These are phyloP conservation scores for Lasiodiplodia hormozganensis DNA, from an alignment of 2,329 filamentous ascomycete species.

Conservation along the genomic window DNA sequence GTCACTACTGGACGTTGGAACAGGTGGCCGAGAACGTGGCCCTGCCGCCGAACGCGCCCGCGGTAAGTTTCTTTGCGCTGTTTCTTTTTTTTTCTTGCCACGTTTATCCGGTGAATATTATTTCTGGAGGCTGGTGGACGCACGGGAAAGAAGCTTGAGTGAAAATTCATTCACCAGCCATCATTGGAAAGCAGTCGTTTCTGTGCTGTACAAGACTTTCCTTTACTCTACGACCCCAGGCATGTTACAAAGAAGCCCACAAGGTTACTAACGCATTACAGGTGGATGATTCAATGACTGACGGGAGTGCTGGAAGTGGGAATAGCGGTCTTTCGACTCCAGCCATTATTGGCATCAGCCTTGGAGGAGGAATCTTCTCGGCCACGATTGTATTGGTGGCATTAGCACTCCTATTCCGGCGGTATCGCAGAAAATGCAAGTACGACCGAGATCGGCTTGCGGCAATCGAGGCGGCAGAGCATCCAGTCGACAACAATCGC, in stretches of 20 bases:
- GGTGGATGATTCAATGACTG: not conserved
- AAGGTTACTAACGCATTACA: not conserved
- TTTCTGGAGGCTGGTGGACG: not conserved
- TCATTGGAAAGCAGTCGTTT: not conserved
- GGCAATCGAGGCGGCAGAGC: not conserved
- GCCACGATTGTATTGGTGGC: not conserved
- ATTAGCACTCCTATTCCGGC: constrained; percentile 14
- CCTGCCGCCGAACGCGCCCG: constrained; percentile 16
- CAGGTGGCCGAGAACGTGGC: constrained; percentile 6
- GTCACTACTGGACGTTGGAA: constrained; percentile 20
- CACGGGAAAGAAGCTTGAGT: not conserved
- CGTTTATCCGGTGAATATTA: not conserved
- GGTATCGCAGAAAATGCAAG: not conserved
- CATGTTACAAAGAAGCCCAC: not conserved
- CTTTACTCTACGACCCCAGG: not conserved
- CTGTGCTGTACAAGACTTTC: not conserved
- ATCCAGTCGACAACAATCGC: not conserved
- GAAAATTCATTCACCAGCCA: not conserved
- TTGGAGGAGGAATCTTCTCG: constrained; percentile 10
- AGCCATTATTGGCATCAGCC: constrained; percentile 17
- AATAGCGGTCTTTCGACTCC: not conserved
- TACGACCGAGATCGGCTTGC: not conserved
- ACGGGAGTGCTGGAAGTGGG: not conserved
- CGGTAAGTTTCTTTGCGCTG: not conserved
- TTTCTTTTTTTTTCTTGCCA: not conserved